Evolutionary conservation across 129 eudicot species (phyloP), one percentile per base, ranked within the genome.

Genomic region (Chrysanthemum seticuspe): DNA sequence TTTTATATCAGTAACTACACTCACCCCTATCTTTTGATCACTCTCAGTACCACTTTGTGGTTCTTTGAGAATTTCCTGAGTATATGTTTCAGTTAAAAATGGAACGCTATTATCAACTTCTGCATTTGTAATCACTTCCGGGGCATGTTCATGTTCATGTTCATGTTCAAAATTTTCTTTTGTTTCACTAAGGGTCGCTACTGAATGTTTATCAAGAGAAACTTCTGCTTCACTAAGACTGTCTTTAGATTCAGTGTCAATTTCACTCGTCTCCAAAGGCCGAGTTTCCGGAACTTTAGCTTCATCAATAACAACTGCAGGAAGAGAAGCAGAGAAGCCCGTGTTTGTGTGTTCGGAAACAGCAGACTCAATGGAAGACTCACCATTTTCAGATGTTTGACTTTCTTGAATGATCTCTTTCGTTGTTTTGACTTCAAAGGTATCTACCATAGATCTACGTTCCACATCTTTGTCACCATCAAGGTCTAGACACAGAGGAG

Each of bases 1-100:
- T 56, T 69, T 58, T 70, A 71, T 40, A 76, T 84, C 78, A 82
- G 59, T 54, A 53, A 13, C 78, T 59, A 60, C 62, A 73, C 45
- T 79, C 71, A 27, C 78, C 49, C 67, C 62, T 14, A 45, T 36
- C 40, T 23, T 56, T 55, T 80, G 61, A 19, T 51, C 62, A 36
- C 9, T 65, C 31, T 59, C 78, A 52, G 11, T 34, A 10, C 51
- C 82, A 51, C 13, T 68, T 56, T 73, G 27, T 2, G 73, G 58
- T 73, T 71, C 77, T 47, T 67, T 61, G 25, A 34, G 36, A 19
- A 36, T 68, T 48, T 72, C 67, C 34, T 31, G 82, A 78, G 25
- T 15, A 49, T 74, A 53, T 12, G 47, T 58, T 64, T 71, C 54
- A 65, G 71, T 53, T 50, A 77, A 78, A 70, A 62, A 72, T 12